Evolutionary conservation across 441 rosid species (phyloP).

Genomic region (Rhodomyrtus psidioides): DNA sequence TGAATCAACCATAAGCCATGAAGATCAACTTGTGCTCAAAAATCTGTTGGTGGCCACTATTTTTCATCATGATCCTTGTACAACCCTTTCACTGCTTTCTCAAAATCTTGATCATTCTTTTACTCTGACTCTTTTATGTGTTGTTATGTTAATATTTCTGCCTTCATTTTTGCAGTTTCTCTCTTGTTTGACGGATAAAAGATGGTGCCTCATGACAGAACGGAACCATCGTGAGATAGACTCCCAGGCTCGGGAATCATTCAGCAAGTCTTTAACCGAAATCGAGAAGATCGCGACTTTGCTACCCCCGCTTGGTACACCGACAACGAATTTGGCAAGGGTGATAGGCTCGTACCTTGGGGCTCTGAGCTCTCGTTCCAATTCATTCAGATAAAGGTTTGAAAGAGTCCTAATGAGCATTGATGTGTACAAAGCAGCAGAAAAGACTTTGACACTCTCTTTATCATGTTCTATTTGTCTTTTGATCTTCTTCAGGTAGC

Average conservation of each 20-base stretch:
- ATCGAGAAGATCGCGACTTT: constrained; percentile 6
- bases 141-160: neutral
- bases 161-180: constrained; percentile 11
- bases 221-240: constrained; percentile 1
- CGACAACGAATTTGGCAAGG: constrained; percentile 25
- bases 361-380: constrained; percentile 23
- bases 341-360: constrained; percentile 17
- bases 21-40: constrained; percentile 16
- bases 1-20: constrained; percentile 1
- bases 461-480: no score
- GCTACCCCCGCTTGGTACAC: constrained; percentile 13
- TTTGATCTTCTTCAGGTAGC: no score
- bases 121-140: neutral
- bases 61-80: constrained; percentile 21
- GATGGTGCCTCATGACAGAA: constrained; percentile 10
- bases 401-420: neutral
- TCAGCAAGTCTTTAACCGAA: neutral
- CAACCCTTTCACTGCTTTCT: neutral
- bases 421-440: no score
- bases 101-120: neutral
- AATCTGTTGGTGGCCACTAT: constrained; percentile 13
- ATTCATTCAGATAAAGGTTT: constrained; percentile 25
- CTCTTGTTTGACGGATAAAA: constrained; percentile 7
- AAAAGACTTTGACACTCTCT: no score
- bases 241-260: neutral